phyloP scores from a whole-genome alignment of 73 alveolate genomes.

The Urostyla sp. region DNA sequence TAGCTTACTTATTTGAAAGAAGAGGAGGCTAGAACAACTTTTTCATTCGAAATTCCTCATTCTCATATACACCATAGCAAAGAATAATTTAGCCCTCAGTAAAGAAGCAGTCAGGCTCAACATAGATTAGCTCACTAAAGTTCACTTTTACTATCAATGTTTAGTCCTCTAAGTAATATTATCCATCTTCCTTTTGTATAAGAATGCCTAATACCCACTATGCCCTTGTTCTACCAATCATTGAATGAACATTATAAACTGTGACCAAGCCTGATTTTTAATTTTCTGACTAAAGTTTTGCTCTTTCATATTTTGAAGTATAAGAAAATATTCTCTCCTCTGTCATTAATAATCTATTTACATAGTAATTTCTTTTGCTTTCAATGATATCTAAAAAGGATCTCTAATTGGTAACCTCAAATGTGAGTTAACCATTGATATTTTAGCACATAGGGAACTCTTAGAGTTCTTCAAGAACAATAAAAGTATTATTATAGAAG shows the following conservation, averaged over 20 bases:
- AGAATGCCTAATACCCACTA: slow-evolving; percentile 53
- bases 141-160: slow-evolving; percentile 22
- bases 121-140: slow-evolving; percentile 37
- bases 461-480: slow-evolving; percentile 42
- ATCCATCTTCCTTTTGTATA: slow-evolving; percentile 50
- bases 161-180: slow-evolving; percentile 58
- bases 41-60: slow-evolving; percentile 18
- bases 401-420: background rate
- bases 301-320: slow-evolving; percentile 34
- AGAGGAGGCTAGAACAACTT: slow-evolving; percentile 57
- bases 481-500: no score
- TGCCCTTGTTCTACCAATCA: slow-evolving; percentile 35
- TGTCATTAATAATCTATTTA: background rate
- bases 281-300: slow-evolving; percentile 7
- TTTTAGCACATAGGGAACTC: slow-evolving; percentile 45
- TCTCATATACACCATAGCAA: slow-evolving; percentile 46
- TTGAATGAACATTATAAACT: slow-evolving; percentile 41
- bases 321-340: slow-evolving; percentile 53
- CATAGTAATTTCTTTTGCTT: slow-evolving; percentile 17
- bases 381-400: background rate
- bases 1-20: slow-evolving; percentile 4
- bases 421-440: background rate
- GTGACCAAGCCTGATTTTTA: background rate
- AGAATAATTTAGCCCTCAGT: slow-evolving; percentile 55
- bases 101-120: slow-evolving; percentile 49